A percentile compares a stretch with the other conserved stretches of the same genome.
These are phyloP conservation scores for Suhomyces xylopsoci DNA, from an alignment of 805 yeast genomes.

Conservation along the genomic window DNA sequence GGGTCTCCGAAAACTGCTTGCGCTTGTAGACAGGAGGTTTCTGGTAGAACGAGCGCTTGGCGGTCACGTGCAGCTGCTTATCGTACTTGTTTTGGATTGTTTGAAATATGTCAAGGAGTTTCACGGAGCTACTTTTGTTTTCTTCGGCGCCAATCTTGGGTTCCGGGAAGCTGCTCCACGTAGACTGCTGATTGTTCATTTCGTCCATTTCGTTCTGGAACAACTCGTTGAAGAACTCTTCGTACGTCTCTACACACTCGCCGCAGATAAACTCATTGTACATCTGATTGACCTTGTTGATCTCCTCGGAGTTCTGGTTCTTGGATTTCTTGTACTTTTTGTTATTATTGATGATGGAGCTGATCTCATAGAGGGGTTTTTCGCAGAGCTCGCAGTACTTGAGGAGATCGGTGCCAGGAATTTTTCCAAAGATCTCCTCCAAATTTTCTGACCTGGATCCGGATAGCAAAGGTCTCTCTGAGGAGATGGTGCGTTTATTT, in stretches of 20 bases:
- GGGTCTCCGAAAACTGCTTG: conserved; percentile 18
- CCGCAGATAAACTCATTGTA: conserved; percentile 61
- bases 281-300: conserved; percentile 16
- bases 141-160: conserved; percentile 8
- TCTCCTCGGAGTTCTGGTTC: neutral
- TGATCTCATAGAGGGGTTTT: conserved; percentile 61
- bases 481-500: conserved; percentile 10
- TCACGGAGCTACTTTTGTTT: neutral
- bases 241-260: conserved; percentile 58
- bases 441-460: conserved; percentile 19
- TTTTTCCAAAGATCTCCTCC: conserved; percentile 37
- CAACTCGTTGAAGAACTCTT: conserved; percentile 46
- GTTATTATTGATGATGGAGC: conserved; percentile 34
- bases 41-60: conserved; percentile 11
- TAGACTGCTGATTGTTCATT: neutral
- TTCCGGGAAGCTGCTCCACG: neutral
- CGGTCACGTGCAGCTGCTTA: conserved; percentile 1
- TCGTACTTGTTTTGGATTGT: conserved; percentile 18
- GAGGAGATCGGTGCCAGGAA: conserved; percentile 37
- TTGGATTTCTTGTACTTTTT: conserved; percentile 10
- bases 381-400: conserved; percentile 68
- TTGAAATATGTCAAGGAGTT: conserved; percentile 18
- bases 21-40: conserved; percentile 9
- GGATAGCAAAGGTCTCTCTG: conserved; percentile 3
- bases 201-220: conserved; percentile 12